A percentile compares a stretch with the other conserved stretches of the same genome.
These are phyloP conservation scores for Solanum sparsipilum DNA, from an alignment of 257 asterid species.

Conservation along the genomic window DNA sequence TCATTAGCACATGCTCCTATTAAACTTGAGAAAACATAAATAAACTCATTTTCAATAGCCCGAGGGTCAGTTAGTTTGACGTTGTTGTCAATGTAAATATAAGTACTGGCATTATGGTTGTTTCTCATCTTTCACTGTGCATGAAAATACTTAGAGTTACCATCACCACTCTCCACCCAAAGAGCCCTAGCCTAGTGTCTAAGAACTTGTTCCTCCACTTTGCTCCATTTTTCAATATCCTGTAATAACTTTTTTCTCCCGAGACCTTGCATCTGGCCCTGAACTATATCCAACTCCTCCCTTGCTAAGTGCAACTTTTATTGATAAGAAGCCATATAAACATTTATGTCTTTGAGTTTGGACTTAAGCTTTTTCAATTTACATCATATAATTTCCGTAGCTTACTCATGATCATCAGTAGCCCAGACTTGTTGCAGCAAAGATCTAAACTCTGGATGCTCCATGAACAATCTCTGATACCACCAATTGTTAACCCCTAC, in stretches of 20 bases:
- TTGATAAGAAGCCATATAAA: neutral
- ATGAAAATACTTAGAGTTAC: neutral
- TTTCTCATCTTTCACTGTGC: neutral
- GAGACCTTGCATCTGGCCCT: neutral
- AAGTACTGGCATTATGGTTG: rapidly evolving
- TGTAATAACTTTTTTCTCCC: neutral
- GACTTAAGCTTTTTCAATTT: no score
- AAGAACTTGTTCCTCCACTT: neutral
- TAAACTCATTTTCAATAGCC: neutral
- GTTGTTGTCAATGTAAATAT: neutral
- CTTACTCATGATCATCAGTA: neutral
- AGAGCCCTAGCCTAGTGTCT: no score
- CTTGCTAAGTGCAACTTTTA: neutral
- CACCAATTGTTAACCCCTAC: no score
- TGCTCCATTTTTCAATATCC: neutral
- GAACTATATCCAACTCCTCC: neutral
- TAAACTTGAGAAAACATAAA: no score
- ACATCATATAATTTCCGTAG: rapidly evolving
- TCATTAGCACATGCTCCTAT: no score
- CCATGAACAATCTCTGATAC: neutral
- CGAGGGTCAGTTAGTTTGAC: neutral
- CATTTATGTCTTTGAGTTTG: no score
- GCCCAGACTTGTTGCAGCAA: neutral
- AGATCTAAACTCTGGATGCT: neutral
- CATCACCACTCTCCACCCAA: neutral